A percentile compares a stretch with the other conserved stretches of the same genome.
Evolutionary conservation across 805 yeast species (phyloP).

Genomic region (Sugiyamaella marilandica): DNA sequence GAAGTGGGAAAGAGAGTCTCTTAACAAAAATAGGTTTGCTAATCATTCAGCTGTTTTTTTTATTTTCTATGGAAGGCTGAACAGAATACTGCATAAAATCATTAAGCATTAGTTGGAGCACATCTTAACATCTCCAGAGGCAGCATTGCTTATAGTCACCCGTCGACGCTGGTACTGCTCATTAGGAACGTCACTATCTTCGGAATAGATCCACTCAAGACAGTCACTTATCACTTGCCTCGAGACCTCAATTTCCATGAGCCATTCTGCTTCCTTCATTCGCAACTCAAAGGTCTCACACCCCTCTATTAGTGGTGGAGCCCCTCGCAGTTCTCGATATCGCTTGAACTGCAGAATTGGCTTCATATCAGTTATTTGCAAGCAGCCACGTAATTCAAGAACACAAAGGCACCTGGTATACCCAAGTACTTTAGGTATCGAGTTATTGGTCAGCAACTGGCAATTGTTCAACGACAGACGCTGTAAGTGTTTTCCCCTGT

Average conservation of each 20-base stretch:
- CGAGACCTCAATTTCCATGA: constrained; percentile 53
- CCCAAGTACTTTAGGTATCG: constrained; percentile 50
- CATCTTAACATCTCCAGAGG: neutral
- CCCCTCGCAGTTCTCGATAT: constrained; percentile 33
- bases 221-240: constrained; percentile 58
- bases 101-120: neutral
- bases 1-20: too few relatives aligned
- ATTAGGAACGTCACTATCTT: constrained; percentile 17
- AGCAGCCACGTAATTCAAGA: constrained; percentile 66
- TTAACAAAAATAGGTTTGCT: neutral
- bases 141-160: neutral
- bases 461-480: constrained; percentile 77
- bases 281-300: constrained; percentile 64
- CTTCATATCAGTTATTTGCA: constrained; percentile 50
- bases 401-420: constrained; percentile 61
- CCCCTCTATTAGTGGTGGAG: constrained; percentile 64
- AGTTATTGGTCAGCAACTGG: constrained; percentile 49
- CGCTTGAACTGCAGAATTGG: constrained; percentile 66
- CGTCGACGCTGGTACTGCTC: neutral
- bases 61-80: neutral
- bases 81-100: neutral
- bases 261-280: constrained; percentile 56
- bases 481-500: constrained; percentile 47
- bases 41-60: neutral
- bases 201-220: constrained; percentile 39